phyloP scores from a whole-genome alignment of 805 yeast genomes.

The Sungouiella blattae region DNA sequence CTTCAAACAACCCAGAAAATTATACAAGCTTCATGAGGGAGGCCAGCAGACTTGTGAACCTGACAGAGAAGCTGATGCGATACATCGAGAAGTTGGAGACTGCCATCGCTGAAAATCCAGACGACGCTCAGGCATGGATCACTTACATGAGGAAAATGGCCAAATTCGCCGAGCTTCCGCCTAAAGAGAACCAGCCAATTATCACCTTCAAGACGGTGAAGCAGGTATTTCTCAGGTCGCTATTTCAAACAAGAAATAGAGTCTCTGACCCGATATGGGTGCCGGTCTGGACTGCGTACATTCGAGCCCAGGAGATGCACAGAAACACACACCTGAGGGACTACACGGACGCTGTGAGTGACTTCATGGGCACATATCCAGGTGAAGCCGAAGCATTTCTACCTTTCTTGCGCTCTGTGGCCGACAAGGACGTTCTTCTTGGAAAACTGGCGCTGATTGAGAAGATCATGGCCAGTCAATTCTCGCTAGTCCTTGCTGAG shows the following conservation, averaged over 20 bases:
- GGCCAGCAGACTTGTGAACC: slow-evolving; percentile 30
- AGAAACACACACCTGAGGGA: not conserved
- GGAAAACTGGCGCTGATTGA: not conserved
- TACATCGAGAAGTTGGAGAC: slow-evolving; percentile 37
- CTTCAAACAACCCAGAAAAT: slow-evolving; percentile 19
- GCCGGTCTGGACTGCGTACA: slow-evolving; percentile 5
- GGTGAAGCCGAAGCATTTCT: not conserved
- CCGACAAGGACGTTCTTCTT: not conserved
- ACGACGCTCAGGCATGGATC: slow-evolving; percentile 23
- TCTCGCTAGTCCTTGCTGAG: not conserved
- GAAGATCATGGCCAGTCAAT: not conserved
- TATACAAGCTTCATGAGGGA: slow-evolving; percentile 35
- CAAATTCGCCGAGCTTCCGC: slow-evolving; percentile 12
- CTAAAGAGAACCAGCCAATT: not conserved
- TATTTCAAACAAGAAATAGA: slow-evolving; percentile 3
- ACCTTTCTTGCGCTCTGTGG: not conserved
- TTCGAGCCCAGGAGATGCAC: not conserved
- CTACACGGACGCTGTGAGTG: not conserved
- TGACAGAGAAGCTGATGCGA: slow-evolving; percentile 24
- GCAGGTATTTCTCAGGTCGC: slow-evolving; percentile 23
- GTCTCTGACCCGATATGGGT: slow-evolving; percentile 6
- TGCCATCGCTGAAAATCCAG: slow-evolving; percentile 14
- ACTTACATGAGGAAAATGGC: slow-evolving; percentile 28
- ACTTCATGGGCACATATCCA: not conserved
- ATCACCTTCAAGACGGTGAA: not conserved